A percentile compares a stretch with the other conserved stretches of the same genome.
These are phyloP conservation scores for Epichloe aotearoae DNA, from an alignment of 2,329 filamentous ascomycete genomes.

Conservation along the genomic window DNA sequence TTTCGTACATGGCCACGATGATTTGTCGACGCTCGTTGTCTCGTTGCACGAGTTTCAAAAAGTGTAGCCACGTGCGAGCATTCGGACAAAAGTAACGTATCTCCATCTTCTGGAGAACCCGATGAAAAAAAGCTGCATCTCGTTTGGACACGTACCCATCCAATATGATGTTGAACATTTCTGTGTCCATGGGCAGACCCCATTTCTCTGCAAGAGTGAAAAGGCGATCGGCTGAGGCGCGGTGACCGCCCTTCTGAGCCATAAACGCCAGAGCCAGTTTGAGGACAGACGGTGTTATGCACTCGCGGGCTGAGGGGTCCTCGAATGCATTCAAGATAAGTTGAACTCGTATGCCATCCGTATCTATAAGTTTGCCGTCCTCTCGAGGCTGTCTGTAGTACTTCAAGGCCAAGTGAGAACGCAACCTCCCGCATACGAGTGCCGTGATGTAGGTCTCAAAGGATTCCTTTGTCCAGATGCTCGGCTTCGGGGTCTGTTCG, in stretches of 20 bases:
- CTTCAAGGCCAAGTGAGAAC: slow-evolving; percentile 17
- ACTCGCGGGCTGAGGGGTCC: slow-evolving; percentile 19
- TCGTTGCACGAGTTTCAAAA: slow-evolving; percentile 41
- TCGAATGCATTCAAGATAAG: slow-evolving; percentile 27
- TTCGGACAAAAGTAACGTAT: slow-evolving; percentile 26
- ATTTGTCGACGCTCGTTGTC: slow-evolving; percentile 39
- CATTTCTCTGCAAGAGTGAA: slow-evolving; percentile 23
- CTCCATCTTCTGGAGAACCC: slow-evolving; percentile 28
- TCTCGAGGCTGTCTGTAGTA: slow-evolving; percentile 21
- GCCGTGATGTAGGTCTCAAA: slow-evolving; percentile 29
- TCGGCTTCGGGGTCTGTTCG: slow-evolving; percentile 25
- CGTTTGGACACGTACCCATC: slow-evolving; percentile 24
- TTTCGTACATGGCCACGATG: slow-evolving; percentile 31
- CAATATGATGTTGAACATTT: slow-evolving; percentile 35
- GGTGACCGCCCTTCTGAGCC: slow-evolving; percentile 20
- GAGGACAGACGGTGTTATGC: slow-evolving; percentile 26
- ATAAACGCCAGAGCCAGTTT: slow-evolving; percentile 33
- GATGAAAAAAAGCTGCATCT: slow-evolving; percentile 31
- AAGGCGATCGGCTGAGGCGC: slow-evolving; percentile 21
- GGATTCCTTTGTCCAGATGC: slow-evolving; percentile 26
- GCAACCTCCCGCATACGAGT: slow-evolving; percentile 26
- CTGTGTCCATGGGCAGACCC: slow-evolving; percentile 29
- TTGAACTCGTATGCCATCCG: slow-evolving; percentile 24
- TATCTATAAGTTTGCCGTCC: slow-evolving; percentile 19
- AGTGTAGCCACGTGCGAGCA: slow-evolving; percentile 33